A percentile compares a stretch with the other conserved stretches of the same genome.
Evolutionary conservation across 306 rosid species (phyloP).

Genomic region (Alnus glutinosa): DNA sequence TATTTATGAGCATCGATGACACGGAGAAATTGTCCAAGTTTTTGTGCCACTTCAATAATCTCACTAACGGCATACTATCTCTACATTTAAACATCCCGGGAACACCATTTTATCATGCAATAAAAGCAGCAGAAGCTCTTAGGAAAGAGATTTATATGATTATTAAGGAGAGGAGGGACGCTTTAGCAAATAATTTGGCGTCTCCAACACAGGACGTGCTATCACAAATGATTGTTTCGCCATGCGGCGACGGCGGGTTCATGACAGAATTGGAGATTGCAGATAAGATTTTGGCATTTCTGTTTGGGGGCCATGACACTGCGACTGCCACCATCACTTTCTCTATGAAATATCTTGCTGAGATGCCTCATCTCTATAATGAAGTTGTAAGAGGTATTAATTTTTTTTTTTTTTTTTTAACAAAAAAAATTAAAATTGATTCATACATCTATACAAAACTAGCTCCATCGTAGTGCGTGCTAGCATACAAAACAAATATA

Average conservation of each 20-base stretch:
- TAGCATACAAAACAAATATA: too few species aligned
- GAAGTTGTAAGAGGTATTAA: not conserved
- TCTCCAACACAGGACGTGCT: not conserved
- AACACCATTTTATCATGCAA: constrained; percentile 1
- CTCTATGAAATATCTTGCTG: not conserved
- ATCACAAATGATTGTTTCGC: not conserved
- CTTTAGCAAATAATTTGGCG: not conserved
- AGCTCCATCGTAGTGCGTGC: too few species aligned
- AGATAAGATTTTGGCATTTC: not conserved
- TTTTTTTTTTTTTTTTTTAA: not conserved
- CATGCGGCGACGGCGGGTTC: not conserved
- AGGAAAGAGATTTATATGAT: not conserved
- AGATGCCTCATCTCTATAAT: not conserved
- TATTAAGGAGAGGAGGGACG: constrained; percentile 6
- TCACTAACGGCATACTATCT: not conserved
- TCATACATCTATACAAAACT: too few species aligned
- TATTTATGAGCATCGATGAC: not conserved
- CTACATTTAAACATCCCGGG: not conserved
- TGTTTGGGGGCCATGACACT: not conserved
- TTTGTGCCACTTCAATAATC: not conserved
- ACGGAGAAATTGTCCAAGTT: not conserved
- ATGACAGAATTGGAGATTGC: constrained; percentile 3
- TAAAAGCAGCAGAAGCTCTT: not conserved
- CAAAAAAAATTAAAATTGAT: too few species aligned
- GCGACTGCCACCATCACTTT: not conserved